Percentiles rank a stretch among this genome's conserved stretches.
phyloP scores from a whole-genome alignment of 129 eudicot genomes.

The Saposhnikovia divaricata region DNA sequence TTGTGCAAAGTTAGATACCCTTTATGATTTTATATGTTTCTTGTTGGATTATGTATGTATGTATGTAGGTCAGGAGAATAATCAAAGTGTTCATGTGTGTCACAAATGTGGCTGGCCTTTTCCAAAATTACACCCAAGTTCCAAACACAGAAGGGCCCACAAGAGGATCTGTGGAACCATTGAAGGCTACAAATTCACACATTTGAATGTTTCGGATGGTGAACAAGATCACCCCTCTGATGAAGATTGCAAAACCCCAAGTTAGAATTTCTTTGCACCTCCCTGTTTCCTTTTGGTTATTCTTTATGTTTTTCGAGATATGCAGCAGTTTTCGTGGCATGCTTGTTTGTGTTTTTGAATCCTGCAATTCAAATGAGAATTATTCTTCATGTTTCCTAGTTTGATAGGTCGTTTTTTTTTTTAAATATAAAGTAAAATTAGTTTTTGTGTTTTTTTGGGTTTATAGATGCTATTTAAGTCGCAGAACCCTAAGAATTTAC shows the following conservation, averaged over 20 bases:
- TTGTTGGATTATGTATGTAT: conserved; percentile 5
- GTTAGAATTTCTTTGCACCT: conserved; percentile 23
- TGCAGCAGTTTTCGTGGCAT: not conserved
- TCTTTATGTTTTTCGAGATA: not conserved
- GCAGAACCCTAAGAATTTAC: not conserved
- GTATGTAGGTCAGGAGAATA: conserved; percentile 38
- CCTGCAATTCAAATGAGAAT: no score
- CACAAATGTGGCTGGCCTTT: conserved; percentile 80
- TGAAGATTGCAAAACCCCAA: conserved; percentile 45
- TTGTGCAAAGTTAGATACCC: not conserved
- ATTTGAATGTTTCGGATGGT: conserved; percentile 30
- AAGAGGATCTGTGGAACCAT: conserved; percentile 83
- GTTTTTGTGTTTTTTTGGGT: no score
- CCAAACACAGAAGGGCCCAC: conserved; percentile 81
- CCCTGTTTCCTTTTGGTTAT: not conserved
- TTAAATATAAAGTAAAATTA: no score
- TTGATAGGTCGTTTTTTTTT: no score
- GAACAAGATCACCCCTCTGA: conserved; percentile 42
- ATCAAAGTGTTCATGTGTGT: conserved; percentile 50
- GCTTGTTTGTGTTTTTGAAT: not conserved
- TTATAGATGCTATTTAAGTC: no score
- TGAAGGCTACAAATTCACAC: conserved; percentile 46
- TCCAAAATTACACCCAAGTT: conserved; percentile 78
- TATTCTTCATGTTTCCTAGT: not conserved
- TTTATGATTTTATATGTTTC: not conserved